phyloP scores from a whole-genome alignment of 1,284 basidiomycete species.

The Leucocoprinus gongylophorus region DNA sequence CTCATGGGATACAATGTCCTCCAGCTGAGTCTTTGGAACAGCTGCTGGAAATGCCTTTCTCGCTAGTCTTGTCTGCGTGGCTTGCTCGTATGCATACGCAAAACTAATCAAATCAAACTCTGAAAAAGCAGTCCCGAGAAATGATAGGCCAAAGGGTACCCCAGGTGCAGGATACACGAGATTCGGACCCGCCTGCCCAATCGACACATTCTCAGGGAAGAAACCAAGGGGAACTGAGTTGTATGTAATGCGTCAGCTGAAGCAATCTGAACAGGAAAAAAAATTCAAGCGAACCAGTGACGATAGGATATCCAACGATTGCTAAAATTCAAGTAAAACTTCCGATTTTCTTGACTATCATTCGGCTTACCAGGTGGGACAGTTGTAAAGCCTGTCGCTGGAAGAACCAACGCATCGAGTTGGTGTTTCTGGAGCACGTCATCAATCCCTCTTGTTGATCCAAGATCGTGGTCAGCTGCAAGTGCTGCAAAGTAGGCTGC shows the following conservation, averaged over 20 bases:
- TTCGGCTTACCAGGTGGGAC: constrained; percentile 27
- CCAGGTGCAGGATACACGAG: constrained; percentile 51
- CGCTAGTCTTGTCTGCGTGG: constrained; percentile 47
- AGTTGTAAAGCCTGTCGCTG: constrained; percentile 42
- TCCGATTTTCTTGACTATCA: not conserved
- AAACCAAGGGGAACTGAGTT: constrained; percentile 52
- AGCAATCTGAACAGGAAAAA: not conserved
- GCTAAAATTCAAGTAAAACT: constrained; percentile 25
- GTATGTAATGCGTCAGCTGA: not conserved
- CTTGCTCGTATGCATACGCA: constrained; percentile 62
- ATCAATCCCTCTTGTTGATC: constrained; percentile 51
- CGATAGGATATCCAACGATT: constrained; percentile 54
- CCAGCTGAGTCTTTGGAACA: constrained; percentile 55
- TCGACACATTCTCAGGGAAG: constrained; percentile 44
- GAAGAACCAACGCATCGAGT: constrained; percentile 54
- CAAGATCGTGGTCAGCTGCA: constrained; percentile 45
- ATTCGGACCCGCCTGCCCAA: constrained; percentile 33
- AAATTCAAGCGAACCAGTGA: constrained; percentile 35
- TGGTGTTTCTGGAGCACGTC: constrained; percentile 43
- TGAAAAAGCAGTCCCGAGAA: constrained; percentile 56
- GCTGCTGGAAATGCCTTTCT: constrained; percentile 49
- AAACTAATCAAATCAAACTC: constrained; percentile 53
- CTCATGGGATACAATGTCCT: constrained; percentile 33
- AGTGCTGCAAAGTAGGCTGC: constrained; percentile 43
- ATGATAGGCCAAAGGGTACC: constrained; percentile 57